phyloP scores from a whole-genome alignment of 495 filamentous ascomycete genomes.

The Talaromyces thailandensis region DNA sequence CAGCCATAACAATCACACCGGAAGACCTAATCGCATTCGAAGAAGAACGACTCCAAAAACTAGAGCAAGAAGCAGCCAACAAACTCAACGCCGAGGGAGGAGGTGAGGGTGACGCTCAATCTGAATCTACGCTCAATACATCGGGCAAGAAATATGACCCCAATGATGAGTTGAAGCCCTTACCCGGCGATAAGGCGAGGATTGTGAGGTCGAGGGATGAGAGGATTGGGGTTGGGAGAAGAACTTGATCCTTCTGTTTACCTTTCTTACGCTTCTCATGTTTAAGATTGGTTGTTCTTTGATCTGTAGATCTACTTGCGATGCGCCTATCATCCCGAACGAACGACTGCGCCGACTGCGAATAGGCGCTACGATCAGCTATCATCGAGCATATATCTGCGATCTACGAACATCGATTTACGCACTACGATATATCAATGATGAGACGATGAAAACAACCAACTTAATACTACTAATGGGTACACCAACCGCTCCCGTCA shows the following conservation, averaged over 20 bases:
- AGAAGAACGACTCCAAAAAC: constrained; percentile 39
- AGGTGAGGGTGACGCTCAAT: background rate
- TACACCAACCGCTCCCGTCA: background rate
- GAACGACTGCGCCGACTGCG: background rate
- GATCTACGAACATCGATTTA: background rate
- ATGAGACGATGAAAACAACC: background rate
- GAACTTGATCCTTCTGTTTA: background rate
- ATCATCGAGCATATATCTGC: background rate
- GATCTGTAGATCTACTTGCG: background rate
- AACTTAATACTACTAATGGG: background rate
- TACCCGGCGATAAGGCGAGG: constrained; percentile 43
- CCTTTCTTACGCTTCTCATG: background rate
- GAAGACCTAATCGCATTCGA: constrained; percentile 75
- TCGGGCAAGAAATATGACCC: constrained; percentile 32
- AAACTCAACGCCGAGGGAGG: background rate
- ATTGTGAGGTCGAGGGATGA: constrained; percentile 42
- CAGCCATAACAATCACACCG: constrained; percentile 64
- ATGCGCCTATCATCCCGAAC: background rate
- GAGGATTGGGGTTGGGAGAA: constrained; percentile 29
- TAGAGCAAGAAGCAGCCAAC: constrained; percentile 4
- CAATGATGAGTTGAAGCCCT: constrained; percentile 48
- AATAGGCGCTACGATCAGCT: no score
- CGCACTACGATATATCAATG: background rate
- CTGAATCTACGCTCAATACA: background rate
- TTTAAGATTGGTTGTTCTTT: background rate